Conservation (phyloP, 129 eudicot species). For the Erigeron canadensis region DNA sequence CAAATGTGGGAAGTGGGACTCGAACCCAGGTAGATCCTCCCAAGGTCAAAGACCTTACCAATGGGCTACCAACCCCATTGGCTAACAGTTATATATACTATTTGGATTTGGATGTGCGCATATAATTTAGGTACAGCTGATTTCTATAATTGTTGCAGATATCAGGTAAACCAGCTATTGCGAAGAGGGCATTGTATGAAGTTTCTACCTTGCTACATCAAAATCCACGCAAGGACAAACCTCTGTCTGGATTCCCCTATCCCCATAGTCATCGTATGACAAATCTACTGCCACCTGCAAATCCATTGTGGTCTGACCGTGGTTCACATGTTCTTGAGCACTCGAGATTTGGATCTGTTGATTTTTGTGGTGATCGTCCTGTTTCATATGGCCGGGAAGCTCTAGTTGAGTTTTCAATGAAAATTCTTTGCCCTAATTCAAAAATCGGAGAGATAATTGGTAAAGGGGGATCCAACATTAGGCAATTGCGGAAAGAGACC, state of each 20-base stretch:
- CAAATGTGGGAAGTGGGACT: too few relatives aligned
- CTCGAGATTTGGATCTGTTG: slow-evolving; percentile 43
- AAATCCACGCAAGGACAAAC: slow-evolving; percentile 82
- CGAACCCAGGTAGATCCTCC: too few relatives aligned
- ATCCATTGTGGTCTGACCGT: slow-evolving; percentile 45
- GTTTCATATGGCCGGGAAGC: slow-evolving; percentile 46
- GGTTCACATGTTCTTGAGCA: slow-evolving; percentile 38
- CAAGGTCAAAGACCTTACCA: too few relatives aligned
- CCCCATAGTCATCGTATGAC: slow-evolving; percentile 30
- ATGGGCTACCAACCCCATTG: too few relatives aligned
- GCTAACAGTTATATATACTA: too few relatives aligned
- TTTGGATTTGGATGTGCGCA: too few relatives aligned
- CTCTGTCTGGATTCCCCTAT: slow-evolving; percentile 46
- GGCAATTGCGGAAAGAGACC: slow-evolving; percentile 67
- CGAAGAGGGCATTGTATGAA: slow-evolving; percentile 59
- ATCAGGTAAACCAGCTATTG: slow-evolving; percentile 59
- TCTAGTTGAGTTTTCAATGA: slow-evolving; percentile 67
- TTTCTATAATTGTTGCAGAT: slow-evolving; percentile 40
- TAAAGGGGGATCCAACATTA: slow-evolving; percentile 59
- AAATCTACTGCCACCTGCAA: slow-evolving; percentile 38
- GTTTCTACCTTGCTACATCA: slow-evolving; percentile 76
- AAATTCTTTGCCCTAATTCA: slow-evolving; percentile 61
- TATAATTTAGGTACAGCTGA: too few relatives aligned
- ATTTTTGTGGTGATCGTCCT: slow-evolving; percentile 43
- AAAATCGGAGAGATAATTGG: slow-evolving; percentile 88